These are phyloP conservation scores for Schizochytrium sp. DNA, from an alignment of 108 stramenopile species.

Conservation along the genomic window DNA sequence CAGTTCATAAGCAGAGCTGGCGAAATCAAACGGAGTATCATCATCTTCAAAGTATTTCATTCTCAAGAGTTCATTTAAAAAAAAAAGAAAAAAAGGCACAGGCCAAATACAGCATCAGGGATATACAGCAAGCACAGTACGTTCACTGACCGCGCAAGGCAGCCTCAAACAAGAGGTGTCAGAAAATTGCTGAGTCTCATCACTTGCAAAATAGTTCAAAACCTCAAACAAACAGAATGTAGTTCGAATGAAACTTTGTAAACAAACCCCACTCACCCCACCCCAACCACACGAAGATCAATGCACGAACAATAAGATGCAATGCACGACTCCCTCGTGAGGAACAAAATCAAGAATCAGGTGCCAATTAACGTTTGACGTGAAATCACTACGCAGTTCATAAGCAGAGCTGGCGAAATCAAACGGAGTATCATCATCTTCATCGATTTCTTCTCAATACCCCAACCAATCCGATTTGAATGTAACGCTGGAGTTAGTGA, in stretches of 20 bases:
- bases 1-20: slow-evolving; percentile 54
- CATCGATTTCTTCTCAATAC: background rate
- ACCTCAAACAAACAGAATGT: too few relatives aligned
- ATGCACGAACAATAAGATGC: too few relatives aligned
- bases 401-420: slow-evolving; percentile 56
- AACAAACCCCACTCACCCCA: background rate
- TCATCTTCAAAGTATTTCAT: background rate
- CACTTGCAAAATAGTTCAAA: background rate
- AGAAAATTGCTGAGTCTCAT: slow-evolving; percentile 27
- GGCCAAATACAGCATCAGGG: background rate
- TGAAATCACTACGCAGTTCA: slow-evolving; percentile 36
- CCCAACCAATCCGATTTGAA: background rate
- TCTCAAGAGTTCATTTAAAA: too few relatives aligned
- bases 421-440: slow-evolving; percentile 34
- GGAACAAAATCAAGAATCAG: background rate
- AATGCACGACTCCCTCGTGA: background rate
- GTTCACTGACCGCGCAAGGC: background rate
- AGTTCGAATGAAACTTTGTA: background rate
- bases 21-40: slow-evolving; percentile 45
- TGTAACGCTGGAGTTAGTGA: slow-evolving; percentile 18
- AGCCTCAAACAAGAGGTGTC: slow-evolving; percentile 54
- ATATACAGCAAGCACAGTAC: slow-evolving; percentile 5
- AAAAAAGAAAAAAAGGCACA: too few relatives aligned
- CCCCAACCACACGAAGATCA: background rate
- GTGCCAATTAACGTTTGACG: slow-evolving; percentile 35